Evolutionary conservation across 1,139 yeast genomes (phyloP), one percentile per base, ranked within the genome.

Genomic region (Citeromyces hawaiiensis): DNA sequence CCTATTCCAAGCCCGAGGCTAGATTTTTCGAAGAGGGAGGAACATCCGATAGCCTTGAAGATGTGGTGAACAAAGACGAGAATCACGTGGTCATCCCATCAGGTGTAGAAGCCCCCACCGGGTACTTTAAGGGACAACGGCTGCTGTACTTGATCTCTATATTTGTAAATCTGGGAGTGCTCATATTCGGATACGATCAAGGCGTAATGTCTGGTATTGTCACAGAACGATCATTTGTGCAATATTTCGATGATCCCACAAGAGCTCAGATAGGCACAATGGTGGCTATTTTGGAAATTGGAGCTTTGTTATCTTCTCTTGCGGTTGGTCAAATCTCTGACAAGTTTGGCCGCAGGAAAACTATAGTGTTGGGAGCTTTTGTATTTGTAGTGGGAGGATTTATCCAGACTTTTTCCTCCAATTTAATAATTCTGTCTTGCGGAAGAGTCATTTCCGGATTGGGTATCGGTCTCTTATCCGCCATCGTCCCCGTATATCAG

Each of bases 171-270:
- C 63, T 83, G 6, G 93, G 94, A 40, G 94, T 86, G 11, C 79
- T 86, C 42, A 64, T 86, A 29, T 86, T 85, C 55, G 96, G 95
- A 4, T 86, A 83, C 57, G 95, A 86, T 55, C 96, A 86, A 59
- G 95, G 95, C 41, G 94, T 85, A 38, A 83, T 88, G 76, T 76
- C 86, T 30, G 91, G 94, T 3, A 75, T 86, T 36, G 69, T 80
- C 46, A 68, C 68, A 3, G 53, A 50, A 32, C 43, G 45, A 16
- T 46, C 51, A n/a, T 72, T 72, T 48, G 56, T 55, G 19, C 45
- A 49, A 35, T 70, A 63, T 50, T 72, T 70, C 47, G 45, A 64
- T 45, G 47, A 66, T 36, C 78, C 78, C 3, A 54, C 59, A 13
- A 59, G 72, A 25, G 54, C 72, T 1, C 60, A 62, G 43, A 66